phyloP scores from a whole-genome alignment of 345 rosid genomes.

The Rhizophora apiculata region DNA sequence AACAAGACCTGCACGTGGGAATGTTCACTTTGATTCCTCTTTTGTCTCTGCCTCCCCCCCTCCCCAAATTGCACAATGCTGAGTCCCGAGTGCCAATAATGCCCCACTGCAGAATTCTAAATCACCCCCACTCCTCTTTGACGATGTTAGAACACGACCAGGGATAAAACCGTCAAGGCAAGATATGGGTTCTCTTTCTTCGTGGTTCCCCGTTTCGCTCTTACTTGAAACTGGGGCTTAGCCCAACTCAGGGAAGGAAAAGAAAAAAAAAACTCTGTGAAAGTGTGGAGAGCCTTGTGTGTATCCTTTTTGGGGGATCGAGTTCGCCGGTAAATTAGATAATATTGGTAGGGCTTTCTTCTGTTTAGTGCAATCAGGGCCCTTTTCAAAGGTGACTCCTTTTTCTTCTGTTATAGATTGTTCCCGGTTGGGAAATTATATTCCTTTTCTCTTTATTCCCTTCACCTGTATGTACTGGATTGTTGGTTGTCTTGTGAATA shows the following conservation, averaged over 20 bases:
- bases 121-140: too few relatives aligned
- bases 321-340: not conserved
- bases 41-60: too few relatives aligned
- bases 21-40: too few relatives aligned
- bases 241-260: not conserved
- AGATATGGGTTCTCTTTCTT: not conserved
- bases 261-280: not conserved
- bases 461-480: too few relatives aligned
- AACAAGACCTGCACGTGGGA: too few relatives aligned
- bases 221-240: constrained; percentile 1
- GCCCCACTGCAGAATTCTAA: too few relatives aligned
- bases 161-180: constrained; percentile 14
- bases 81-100: too few relatives aligned
- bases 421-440: too few relatives aligned
- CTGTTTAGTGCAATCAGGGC: not conserved
- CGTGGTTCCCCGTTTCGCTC: not conserved
- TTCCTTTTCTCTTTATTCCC: too few relatives aligned
- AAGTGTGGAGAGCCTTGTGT: not conserved
- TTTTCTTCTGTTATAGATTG: not conserved
- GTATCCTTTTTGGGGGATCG: not conserved
- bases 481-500: too few relatives aligned
- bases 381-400: constrained; percentile 9
- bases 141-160: not conserved
- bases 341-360: not conserved
- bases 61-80: too few relatives aligned